phyloP scores from a whole-genome alignment of 2,329 filamentous ascomycete species.

The Camptophora hylomeconis region DNA sequence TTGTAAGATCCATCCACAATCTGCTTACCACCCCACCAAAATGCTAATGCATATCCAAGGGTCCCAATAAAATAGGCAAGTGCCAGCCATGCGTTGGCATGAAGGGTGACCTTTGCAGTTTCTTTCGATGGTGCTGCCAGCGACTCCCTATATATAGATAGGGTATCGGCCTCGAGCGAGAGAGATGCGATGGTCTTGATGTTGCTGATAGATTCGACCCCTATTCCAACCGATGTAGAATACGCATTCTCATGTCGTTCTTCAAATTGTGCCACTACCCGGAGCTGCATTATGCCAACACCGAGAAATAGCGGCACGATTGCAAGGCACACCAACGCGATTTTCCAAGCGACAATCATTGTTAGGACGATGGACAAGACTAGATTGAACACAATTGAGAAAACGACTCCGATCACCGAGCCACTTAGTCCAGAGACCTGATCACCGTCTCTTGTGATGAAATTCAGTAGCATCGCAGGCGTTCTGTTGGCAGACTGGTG shows the following conservation, averaged over 20 bases:
- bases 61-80: constrained; percentile 39
- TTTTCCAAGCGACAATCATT: constrained; percentile 62
- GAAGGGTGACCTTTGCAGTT: constrained; percentile 33
- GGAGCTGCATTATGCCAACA: constrained; percentile 55
- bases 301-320: constrained; percentile 56
- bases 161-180: constrained; percentile 37
- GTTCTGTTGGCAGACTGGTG: constrained; percentile 53
- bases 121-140: constrained; percentile 35
- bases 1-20: constrained; percentile 54
- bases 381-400: constrained; percentile 65
- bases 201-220: constrained; percentile 38
- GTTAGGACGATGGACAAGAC: constrained; percentile 54
- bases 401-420: constrained; percentile 54
- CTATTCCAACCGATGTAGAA: constrained; percentile 37
- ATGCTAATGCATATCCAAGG: constrained; percentile 60
- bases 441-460: constrained; percentile 57
- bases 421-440: constrained; percentile 48
- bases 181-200: constrained; percentile 40
- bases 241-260: constrained; percentile 39
- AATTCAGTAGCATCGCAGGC: constrained; percentile 48
- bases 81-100: constrained; percentile 33
- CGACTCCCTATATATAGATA: constrained; percentile 33
- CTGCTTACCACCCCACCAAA: constrained; percentile 66
- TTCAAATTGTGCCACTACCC: constrained; percentile 44
- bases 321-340: constrained; percentile 58